phyloP scores from a whole-genome alignment of 495 filamentous ascomycete genomes.

The Daldinia concentrica region DNA sequence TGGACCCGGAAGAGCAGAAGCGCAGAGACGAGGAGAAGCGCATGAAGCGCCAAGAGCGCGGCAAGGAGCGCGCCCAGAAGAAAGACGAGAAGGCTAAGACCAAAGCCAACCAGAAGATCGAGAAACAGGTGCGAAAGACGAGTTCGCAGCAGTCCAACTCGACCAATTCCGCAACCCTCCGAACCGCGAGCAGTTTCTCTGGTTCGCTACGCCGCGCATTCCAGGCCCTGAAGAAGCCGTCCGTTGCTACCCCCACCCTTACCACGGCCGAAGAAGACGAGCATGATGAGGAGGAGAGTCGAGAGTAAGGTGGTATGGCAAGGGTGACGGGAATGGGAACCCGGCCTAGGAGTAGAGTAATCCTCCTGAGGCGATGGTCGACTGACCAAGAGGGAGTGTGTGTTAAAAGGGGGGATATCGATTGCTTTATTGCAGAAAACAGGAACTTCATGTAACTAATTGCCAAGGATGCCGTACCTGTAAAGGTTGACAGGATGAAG shows the following conservation, averaged over 20 bases:
- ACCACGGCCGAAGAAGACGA: slow-evolving; percentile 10
- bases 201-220: slow-evolving; percentile 36
- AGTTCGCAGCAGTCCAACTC: neutral
- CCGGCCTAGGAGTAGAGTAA: neutral
- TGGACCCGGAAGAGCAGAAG: slow-evolving; percentile 23
- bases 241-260: neutral
- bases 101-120: slow-evolving; percentile 6
- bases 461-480: neutral
- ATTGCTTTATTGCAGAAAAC: neutral
- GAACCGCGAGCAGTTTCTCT: slow-evolving; percentile 11
- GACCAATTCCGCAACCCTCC: neutral
- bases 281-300: slow-evolving; percentile 5
- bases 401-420: neutral
- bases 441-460: neutral
- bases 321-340: neutral
- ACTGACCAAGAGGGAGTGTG: neutral
- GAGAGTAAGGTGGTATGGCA: neutral
- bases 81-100: slow-evolving; percentile 26
- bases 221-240: slow-evolving; percentile 18
- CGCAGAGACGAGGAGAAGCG: slow-evolving; percentile 26
- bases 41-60: slow-evolving; percentile 24
- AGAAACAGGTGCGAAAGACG: neutral
- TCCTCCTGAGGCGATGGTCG: neutral
- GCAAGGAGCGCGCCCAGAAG: slow-evolving; percentile 23
- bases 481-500: neutral